Evolutionary conservation across 768 basidiomycete species (phyloP).

Genomic region (Boletus subcaerulescens): DNA sequence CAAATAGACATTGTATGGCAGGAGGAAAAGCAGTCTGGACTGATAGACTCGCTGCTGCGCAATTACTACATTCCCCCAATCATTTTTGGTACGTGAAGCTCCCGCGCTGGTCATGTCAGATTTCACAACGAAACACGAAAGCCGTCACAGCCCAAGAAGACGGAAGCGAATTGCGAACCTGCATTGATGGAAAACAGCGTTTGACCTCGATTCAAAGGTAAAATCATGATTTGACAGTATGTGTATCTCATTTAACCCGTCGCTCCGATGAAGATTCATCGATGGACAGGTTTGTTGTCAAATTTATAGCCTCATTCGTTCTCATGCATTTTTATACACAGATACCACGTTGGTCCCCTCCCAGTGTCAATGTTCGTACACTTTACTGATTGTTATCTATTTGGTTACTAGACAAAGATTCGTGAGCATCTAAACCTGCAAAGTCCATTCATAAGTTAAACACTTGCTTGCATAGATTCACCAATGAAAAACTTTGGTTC

Average conservation of each 20-base stretch:
- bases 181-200: constrained; percentile 75
- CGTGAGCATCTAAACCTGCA: constrained; percentile 25
- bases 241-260: neutral
- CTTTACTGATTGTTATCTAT: constrained; percentile 4
- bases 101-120: neutral
- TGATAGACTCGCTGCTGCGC: constrained; percentile 63
- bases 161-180: constrained; percentile 45
- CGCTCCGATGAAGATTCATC: constrained; percentile 42
- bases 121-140: constrained; percentile 17
- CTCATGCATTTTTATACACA: constrained; percentile 20
- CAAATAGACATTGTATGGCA: constrained; percentile 60
- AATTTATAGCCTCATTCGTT: neutral
- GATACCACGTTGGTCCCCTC: constrained; percentile 41
- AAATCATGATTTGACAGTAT: neutral
- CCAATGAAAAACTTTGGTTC: constrained; percentile 39
- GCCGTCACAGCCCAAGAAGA: constrained; percentile 40
- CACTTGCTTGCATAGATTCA: constrained; percentile 19
- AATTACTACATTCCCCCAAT: constrained; percentile 68
- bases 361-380: neutral
- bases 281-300: constrained; percentile 48
- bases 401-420: constrained; percentile 36
- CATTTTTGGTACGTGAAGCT: constrained; percentile 50
- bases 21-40: constrained; percentile 53
- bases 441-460: neutral
- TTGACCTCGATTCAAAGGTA: constrained; percentile 64